Evolutionary conservation across 2,329 filamentous ascomycete genomes (phyloP).

Genomic region (Penicillium frequentans): DNA sequence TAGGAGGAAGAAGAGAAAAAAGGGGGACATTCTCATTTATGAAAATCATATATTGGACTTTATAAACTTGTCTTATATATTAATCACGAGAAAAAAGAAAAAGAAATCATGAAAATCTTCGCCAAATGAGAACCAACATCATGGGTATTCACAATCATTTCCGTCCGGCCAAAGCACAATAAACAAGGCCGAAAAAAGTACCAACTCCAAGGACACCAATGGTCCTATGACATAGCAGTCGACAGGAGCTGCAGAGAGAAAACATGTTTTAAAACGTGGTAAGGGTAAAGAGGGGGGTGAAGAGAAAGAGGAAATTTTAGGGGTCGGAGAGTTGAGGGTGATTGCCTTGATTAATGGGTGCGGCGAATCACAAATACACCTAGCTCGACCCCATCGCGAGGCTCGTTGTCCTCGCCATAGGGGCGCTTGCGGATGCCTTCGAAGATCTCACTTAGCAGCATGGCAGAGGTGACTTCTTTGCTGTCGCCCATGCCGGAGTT

Average conservation of each 20-base stretch:
- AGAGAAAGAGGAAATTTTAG: background rate
- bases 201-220: slow-evolving; percentile 21
- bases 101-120: slow-evolving; percentile 10
- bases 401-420: slow-evolving; percentile 47
- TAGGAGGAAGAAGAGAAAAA: background rate
- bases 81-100: slow-evolving; percentile 7
- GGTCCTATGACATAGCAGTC: slow-evolving; percentile 15
- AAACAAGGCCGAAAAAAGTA: slow-evolving; percentile 17
- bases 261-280: slow-evolving; percentile 21
- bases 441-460: slow-evolving; percentile 59
- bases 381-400: slow-evolving; percentile 47
- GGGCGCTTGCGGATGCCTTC: slow-evolving; percentile 57
- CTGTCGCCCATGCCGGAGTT: slow-evolving; percentile 32
- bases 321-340: background rate
- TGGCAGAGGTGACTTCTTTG: slow-evolving; percentile 53
- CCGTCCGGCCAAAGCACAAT: slow-evolving; percentile 17
- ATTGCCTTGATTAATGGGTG: slow-evolving; percentile 27
- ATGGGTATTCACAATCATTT: slow-evolving; percentile 34
- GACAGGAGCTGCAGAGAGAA: slow-evolving; percentile 6
- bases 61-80: slow-evolving; percentile 14
- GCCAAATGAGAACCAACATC: slow-evolving; percentile 21
- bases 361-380: slow-evolving; percentile 53
- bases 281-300: slow-evolving; percentile 8
- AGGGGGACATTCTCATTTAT: background rate
- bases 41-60: slow-evolving; percentile 5